Evolutionary conservation across 306 rosid genomes (phyloP), one percentile per base, ranked within the genome.

Genomic region (Potentilla sterilis): DNA sequence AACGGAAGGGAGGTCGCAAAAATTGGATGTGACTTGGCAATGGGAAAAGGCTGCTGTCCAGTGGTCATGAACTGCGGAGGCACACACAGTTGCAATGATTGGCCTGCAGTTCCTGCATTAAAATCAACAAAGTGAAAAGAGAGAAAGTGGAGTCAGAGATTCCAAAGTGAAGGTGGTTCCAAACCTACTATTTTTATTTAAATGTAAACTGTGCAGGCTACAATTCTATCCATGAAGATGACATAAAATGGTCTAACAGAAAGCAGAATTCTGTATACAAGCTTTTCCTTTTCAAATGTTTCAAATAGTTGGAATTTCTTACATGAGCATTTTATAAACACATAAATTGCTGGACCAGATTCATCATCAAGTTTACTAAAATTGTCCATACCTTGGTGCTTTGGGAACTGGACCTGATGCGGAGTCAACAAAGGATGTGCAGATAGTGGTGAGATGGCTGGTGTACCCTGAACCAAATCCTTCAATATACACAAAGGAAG

Each of bases 381-480:
- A 35, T 52, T 14, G 51, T 9, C 10, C 67, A 28, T 74, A 89
- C 97, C 98, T 81, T 89, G 98, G 73, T 93, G 90, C 85, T 93
- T 93, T 4, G 89, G 92, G 81, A 84, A 86, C 69, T 85, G 97
- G 46, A 80, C 84, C 54, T 85, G 91, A 79, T 87, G 91, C 71
- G 91, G 75, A 62, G 82, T 75, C 79, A 75, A 72, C 81, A 86
- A 16, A 74, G 98, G 92, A 72, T 87, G 89, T 18, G 88, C 83
- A 51, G 86, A 78, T 59, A 80, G 78, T 0, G 90, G 86, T 68
- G 96, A 81, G 41, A 88, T 74, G 71, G 91, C 75, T 1, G 89
- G 54, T 28, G 82, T 78, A 83, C 93, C 91, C 67, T 88, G 94
- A 77, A 89, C 80, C 85, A 89, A 67, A 74, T 91, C 98, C 96